Evolutionary conservation across 768 basidiomycete species (phyloP).

Genomic region (Aureoboletus auriporus): DNA sequence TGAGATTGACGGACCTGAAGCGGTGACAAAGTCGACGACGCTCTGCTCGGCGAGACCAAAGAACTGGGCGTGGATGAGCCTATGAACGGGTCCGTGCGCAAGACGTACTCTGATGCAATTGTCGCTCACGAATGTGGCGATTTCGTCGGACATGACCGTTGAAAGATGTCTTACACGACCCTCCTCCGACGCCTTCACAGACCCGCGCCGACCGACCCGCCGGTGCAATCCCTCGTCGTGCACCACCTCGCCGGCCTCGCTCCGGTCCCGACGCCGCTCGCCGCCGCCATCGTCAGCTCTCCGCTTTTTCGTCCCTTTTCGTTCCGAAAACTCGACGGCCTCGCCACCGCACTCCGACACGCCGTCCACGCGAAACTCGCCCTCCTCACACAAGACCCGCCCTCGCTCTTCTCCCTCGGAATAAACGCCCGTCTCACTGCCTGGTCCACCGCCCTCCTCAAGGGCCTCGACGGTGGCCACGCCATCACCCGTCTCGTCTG

Average conservation of each 20-base stretch:
- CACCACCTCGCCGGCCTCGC: constrained; percentile 27
- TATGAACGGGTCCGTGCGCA: too few relatives aligned
- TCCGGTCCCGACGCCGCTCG: constrained; percentile 30
- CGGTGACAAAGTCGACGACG: constrained; percentile 84
- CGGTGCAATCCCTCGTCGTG: constrained; percentile 23
- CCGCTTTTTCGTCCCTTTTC: constrained; percentile 29
- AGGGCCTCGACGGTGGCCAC: constrained; percentile 64
- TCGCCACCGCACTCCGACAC: constrained; percentile 27
- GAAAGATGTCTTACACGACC: constrained; percentile 20
- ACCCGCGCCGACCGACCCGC: constrained; percentile 14
- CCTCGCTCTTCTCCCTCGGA: constrained; percentile 30
- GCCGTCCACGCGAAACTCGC: constrained; percentile 29
- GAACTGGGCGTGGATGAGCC: constrained; percentile 40
- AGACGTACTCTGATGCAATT: constrained; percentile 58
- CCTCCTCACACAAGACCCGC: constrained; percentile 26
- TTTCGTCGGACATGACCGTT: not conserved
- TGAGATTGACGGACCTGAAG: constrained; percentile 55
- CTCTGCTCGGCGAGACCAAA: constrained; percentile 82
- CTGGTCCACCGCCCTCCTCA: constrained; percentile 51
- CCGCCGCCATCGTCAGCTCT: constrained; percentile 30
- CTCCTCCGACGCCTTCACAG: constrained; percentile 26
- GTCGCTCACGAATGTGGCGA: constrained; percentile 60
- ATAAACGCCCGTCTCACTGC: constrained; percentile 38
- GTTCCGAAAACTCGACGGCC: constrained; percentile 24
- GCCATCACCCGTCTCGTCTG: constrained; percentile 59